phyloP scores from a whole-genome alignment of 2,329 filamentous ascomycete genomes.

The Parascedosporium putredinis region DNA sequence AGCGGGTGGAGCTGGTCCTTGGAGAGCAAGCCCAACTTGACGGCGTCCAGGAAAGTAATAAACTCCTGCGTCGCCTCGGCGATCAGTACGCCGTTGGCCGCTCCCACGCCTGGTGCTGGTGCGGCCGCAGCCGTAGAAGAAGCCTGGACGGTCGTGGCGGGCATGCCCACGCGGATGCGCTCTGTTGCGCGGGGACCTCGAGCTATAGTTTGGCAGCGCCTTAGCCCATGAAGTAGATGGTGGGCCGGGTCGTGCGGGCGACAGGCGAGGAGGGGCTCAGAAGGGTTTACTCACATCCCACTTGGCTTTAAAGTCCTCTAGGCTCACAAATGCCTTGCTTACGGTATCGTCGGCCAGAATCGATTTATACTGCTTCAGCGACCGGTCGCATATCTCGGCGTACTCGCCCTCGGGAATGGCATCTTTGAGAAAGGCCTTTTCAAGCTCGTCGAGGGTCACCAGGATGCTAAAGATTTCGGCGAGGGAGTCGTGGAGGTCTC shows the following conservation, averaged over 20 bases:
- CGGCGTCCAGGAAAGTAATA: constrained; percentile 92
- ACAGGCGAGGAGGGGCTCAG: not conserved
- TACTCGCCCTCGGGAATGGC: constrained; percentile 86
- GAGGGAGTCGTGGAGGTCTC: constrained; percentile 89
- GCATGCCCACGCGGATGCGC: constrained; percentile 82
- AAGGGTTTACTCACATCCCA: constrained; percentile 91
- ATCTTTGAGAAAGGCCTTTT: constrained; percentile 95
- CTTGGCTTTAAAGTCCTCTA: constrained; percentile 82
- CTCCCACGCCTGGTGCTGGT: constrained; percentile 28
- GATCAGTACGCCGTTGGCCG: constrained; percentile 57
- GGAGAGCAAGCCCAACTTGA: constrained; percentile 82
- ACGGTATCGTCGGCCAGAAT: constrained; percentile 85
- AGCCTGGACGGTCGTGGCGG: constrained; percentile 63
- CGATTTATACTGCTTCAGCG: constrained; percentile 94
- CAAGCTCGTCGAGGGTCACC: constrained; percentile 84
- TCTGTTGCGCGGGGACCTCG: constrained; percentile 93
- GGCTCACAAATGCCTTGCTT: constrained; percentile 72
- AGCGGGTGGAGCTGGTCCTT: constrained; percentile 96
- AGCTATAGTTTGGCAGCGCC: constrained; percentile 55
- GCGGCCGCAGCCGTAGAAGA: constrained; percentile 36
- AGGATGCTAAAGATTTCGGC: constrained; percentile 98
- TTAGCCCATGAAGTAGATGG: no score
- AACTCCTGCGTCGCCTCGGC: constrained; percentile 93
- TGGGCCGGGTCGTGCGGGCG: no score
- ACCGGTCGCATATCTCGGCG: constrained; percentile 87